Evolutionary conservation across 345 rosid species (phyloP), one percentile per base, ranked within the genome.

Genomic region (Arabidopsis thaliana): DNA sequence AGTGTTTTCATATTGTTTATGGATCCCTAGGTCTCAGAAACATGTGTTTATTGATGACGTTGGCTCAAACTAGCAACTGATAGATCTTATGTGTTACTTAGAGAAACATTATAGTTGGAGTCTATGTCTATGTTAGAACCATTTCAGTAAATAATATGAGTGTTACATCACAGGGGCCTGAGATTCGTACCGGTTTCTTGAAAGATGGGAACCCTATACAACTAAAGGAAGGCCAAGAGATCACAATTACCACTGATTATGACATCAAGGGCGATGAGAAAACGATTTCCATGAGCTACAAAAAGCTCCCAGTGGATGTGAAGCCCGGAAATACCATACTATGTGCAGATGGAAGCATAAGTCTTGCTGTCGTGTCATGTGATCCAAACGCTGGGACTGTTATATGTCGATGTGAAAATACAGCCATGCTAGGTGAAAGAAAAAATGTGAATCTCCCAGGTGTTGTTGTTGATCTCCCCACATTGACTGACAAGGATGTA

Each of bases 341-440:
- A 71, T 86, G 96, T 76, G 87, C 96, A 0, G 93, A 89, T 79
- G 96, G 96, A 59, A 89, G 92, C 63, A 87, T 89, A 40, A 81
- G 84, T 62, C 86, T 89, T 14, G 61, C 74, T 16, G 93, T 89
- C 12, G 44, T 89, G 34, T 79, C 89, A 38, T 85, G 89, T 84
- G 88, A 89, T 79, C 83, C 81, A 16, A 37, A 50, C 2, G 81
- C 86, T 71, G 93, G 89, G 72, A 87, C 86, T 53, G 96, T 89
- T 53, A 53, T 37, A 40, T 85, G 85, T 50, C 71, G 76, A 22
- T 85, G 89, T 16, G 89, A 85, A 79, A 85, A 83, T 50, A 69
- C 89, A 48, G 87, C 89, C 0, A 66, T 80, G 53, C 80, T 85
- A 0, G 89, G 89, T 37, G 87, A 83, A 75, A 82, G 89, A 68